Evolutionary conservation across 805 yeast species (phyloP), one percentile per base, ranked within the genome.

Genomic region (Candida boleticola): DNA sequence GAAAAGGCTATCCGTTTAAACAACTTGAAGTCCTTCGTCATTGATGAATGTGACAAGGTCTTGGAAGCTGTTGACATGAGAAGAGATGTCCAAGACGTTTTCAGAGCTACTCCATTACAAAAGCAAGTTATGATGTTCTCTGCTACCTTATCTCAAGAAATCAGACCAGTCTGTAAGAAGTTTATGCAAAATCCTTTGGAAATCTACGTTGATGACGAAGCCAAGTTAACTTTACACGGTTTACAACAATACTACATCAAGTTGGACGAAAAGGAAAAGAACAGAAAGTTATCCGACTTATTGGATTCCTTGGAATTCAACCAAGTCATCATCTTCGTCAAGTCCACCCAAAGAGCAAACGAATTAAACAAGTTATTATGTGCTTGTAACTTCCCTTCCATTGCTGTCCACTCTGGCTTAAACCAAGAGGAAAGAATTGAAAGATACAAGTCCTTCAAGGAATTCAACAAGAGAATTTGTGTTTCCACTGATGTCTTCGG

Each of bases 71-170:
- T 83, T 58, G 95, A 85, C 58, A 92, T 92, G 99, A 87, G 99
- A 77, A 84, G 96, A 67, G 99, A 92, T 63, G 97, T 92, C 45
- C 99, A 92, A 76, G 98, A 92, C 64, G 86, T 93, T 51, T 92
- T 93, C 82, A 84, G 97, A 68, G 87, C 87, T 47, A 92, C 99
- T 40, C 99, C 99, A 52, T 95, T 87, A 71, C 96, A 92, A 66
- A 92, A 92, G 72, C 99, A 92, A 75, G 98, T 93, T 43, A 90
- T 93, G 98, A 92, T 92, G 97, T 92, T 92, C 70, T 86, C 96
- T 47, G 99, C 99, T 52, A 92, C 99, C 43, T 77, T 92, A 57
- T 82, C 96, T 37, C 87, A 80, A 63, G 98, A 92, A 63, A 89
- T 92, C 60, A 86, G 96, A 68, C 97, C 97, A 48, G 82, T 93